Percentiles rank a stretch among this genome's conserved stretches.
phyloP scores from a whole-genome alignment of 2,329 filamentous ascomycete genomes.

The Penicillium digitatum region DNA sequence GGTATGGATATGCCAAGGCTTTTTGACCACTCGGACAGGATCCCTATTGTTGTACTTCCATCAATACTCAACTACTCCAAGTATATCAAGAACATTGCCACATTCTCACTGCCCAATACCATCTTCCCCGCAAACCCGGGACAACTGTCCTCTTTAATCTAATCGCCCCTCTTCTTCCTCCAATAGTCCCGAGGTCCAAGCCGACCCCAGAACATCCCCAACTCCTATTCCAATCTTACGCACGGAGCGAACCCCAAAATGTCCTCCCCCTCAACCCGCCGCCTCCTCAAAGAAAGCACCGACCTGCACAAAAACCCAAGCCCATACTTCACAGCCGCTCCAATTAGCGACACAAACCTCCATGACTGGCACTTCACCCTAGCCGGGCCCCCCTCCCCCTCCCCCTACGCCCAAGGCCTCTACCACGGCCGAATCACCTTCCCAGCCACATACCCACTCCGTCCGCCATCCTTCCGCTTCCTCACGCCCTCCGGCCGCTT shows the following conservation, averaged over 20 bases:
- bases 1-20: neutral
- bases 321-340: slow-evolving; percentile 77
- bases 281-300: slow-evolving; percentile 72
- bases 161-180: neutral
- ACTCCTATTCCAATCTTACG: neutral
- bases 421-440: slow-evolving; percentile 96
- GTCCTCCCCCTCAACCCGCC: slow-evolving; percentile 37
- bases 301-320: slow-evolving; percentile 79
- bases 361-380: slow-evolving; percentile 99
- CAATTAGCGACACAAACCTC: slow-evolving; percentile 75
- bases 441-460: slow-evolving; percentile 82
- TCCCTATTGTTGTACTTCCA: neutral
- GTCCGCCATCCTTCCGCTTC: slow-evolving; percentile 94
- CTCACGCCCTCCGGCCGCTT: slow-evolving; percentile 87
- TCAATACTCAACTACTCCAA: too few species aligned
- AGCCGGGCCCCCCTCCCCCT: slow-evolving; percentile 79
- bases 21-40: neutral
- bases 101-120: neutral
- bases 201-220: neutral
- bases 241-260: slow-evolving; percentile 4
- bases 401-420: slow-evolving; percentile 73
- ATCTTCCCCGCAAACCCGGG: neutral
- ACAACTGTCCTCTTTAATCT: neutral
- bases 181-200: neutral
- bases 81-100: too few species aligned